These are phyloP conservation scores for Nemania diffusa DNA, from an alignment of 2,329 filamentous ascomycete species.

Conservation along the genomic window DNA sequence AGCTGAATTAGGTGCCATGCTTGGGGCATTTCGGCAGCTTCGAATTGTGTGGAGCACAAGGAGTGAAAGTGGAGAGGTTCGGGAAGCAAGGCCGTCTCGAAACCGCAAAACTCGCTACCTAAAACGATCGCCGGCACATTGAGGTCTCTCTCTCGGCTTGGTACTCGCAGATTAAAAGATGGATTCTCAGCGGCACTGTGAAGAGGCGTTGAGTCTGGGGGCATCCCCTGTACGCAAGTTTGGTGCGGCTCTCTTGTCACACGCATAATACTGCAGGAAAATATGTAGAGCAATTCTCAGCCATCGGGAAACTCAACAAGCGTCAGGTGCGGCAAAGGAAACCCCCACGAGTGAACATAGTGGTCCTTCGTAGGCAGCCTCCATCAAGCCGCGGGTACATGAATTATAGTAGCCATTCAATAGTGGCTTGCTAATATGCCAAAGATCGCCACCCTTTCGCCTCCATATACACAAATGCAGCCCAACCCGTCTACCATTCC, in stretches of 20 bases:
- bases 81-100: conserved; percentile 46
- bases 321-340: conserved; percentile 13
- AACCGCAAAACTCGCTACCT: conserved; percentile 37
- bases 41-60: conserved; percentile 43
- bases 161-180: neutral
- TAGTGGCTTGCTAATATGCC: conserved; percentile 9
- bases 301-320: conserved; percentile 11
- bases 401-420: conserved; percentile 9
- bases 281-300: conserved; percentile 22
- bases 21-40: conserved; percentile 33
- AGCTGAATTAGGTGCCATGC: conserved; percentile 26
- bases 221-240: conserved; percentile 23
- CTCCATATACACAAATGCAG: neutral
- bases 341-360: neutral
- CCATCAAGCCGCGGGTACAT: conserved; percentile 1
- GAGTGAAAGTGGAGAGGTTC: conserved; percentile 45
- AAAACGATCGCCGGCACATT: conserved; percentile 36
- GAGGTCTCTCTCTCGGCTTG: conserved; percentile 32
- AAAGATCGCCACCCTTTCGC: neutral
- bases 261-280: conserved; percentile 24
- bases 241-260: conserved; percentile 34
- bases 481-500: neutral
- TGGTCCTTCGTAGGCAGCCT: neutral
- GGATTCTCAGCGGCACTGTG: conserved; percentile 22
- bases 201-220: conserved; percentile 24